Evolutionary conservation across 1,139 yeast species (phyloP), one percentile per base, ranked within the genome.

Genomic region (Yamadazyma atlantica): DNA sequence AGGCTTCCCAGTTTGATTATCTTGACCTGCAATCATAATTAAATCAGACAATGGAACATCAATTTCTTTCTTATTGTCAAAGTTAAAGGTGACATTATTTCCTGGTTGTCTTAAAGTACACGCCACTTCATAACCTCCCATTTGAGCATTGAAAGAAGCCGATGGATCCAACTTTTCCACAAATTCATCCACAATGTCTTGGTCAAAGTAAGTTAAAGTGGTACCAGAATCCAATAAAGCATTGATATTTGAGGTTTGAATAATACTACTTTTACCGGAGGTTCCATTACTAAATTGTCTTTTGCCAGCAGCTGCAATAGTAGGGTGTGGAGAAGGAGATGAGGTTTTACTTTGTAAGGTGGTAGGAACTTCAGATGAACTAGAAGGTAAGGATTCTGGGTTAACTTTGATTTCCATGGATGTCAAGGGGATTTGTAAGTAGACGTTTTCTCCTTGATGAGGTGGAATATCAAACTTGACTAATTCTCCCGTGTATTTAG

Each of bases 401-500:
- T 31, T 9, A 22, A 42, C 25, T 11, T 37, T 40, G 16, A 49
- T 41, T 4, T 42, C 40, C 23, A 48, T 35, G 37, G 41, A 34
- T 25, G 45, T 44, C 42, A 62, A 57, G 8, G 57, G 58, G 34
- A 60, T 49, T 33, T 53, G 57, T 31, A 55, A 48, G 35, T 50
- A 45, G 11, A 39, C 41, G 23, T 49, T 48, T 2, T 41, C 35
- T 8, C 58, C 62, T 25, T 50, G 40, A n/a, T 37, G 30, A 26
- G 45, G 42, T 21, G 43, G 40, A 28, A 64, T 45, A 30, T 55
- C 57, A 38, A 50, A 46, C 4, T 48, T 37, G 5, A 46, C 58
- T 44, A 78, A 60, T 1, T 58, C 56, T 9, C 84, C 85, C 0
- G 58, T 44, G 43, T 64, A 71, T 55, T 79, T 80, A 25, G 78